These are phyloP conservation scores for Kernera saxatilis DNA, from an alignment of 345 rosid genomes.

Conservation along the genomic window DNA sequence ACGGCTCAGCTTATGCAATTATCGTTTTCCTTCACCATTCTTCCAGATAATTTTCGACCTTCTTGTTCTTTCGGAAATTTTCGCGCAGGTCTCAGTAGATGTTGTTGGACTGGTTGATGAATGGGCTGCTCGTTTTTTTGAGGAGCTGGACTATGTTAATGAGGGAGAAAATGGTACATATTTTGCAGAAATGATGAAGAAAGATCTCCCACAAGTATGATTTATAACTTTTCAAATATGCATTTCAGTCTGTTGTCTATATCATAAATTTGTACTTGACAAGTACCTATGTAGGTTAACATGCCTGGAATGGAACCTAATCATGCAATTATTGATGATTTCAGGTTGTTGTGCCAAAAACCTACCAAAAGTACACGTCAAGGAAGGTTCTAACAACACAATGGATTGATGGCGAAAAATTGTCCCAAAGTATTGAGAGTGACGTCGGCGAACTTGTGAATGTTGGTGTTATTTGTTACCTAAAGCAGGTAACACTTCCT, in stretches of 20 bases:
- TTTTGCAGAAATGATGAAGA: conserved; percentile 94
- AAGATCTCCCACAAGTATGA: conserved; percentile 95
- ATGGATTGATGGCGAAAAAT: conserved; percentile 90
- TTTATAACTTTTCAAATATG: conserved; percentile 5
- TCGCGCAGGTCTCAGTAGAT: conserved; percentile 64
- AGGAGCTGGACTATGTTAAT: conserved; percentile 91
- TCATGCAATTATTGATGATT: neutral
- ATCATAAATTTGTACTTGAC: neutral
- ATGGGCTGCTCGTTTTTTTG: conserved; percentile 98
- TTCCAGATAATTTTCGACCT: neutral
- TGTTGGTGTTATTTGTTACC: conserved; percentile 96
- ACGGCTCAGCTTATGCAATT: conserved; percentile 19
- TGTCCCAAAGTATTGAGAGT: conserved; percentile 92
- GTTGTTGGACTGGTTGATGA: conserved; percentile 98
- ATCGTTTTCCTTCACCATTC: neutral
- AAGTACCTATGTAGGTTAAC: neutral
- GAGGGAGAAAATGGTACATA: conserved; percentile 90
- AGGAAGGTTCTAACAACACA: conserved; percentile 92
- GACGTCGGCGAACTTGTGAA: conserved; percentile 93
- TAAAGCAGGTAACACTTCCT: conserved; percentile 66
- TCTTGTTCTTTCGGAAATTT: neutral
- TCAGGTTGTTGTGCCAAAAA: conserved; percentile 86
- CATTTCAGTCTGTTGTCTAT: neutral
- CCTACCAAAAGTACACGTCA: conserved; percentile 73
- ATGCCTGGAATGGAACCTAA: conserved; percentile 1